These are phyloP conservation scores for Uncinocarpus reesii DNA, from an alignment of 2,329 filamentous ascomycete species.

Conservation along the genomic window DNA sequence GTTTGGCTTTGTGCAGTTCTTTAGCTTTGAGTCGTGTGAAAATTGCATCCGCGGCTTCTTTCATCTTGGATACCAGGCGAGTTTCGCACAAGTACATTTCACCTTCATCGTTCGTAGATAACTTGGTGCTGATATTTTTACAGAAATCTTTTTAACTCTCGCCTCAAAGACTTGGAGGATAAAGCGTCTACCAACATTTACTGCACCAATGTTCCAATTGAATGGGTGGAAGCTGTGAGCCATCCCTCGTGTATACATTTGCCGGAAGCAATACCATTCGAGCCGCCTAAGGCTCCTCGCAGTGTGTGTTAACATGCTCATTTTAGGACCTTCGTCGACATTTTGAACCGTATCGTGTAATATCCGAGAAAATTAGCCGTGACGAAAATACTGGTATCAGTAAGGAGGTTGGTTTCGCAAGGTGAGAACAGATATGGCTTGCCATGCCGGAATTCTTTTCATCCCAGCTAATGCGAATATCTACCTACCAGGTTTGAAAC, in stretches of 20 bases:
- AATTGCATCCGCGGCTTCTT: constrained; percentile 94
- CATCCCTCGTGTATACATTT: too few species aligned
- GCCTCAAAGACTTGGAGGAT: constrained; percentile 91
- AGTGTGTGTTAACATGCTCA: constrained; percentile 10
- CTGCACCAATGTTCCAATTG: constrained; percentile 90
- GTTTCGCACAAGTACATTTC: constrained; percentile 71
- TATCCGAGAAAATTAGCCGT: constrained; percentile 90
- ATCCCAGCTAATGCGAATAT: constrained; percentile 18
- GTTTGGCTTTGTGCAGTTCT: constrained; percentile 96
- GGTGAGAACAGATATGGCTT: constrained; percentile 44
- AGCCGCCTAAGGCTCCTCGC: neutral
- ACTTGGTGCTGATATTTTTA: too few species aligned
- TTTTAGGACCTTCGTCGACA: constrained; percentile 60
- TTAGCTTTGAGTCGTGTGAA: constrained; percentile 76
- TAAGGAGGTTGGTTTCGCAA: constrained; percentile 92
- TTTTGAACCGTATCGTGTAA: constrained; percentile 50
- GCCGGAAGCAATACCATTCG: too few species aligned
- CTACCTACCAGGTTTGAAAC: constrained; percentile 79
- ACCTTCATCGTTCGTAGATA: too few species aligned
- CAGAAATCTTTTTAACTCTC: constrained; percentile 96
- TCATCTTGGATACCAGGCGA: constrained; percentile 89
- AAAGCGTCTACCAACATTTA: constrained; percentile 88
- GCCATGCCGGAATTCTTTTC: constrained; percentile 1
- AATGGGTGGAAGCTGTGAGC: constrained; percentile 78
- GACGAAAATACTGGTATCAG: constrained; percentile 78